A percentile compares a stretch with the other conserved stretches of the same genome.
Evolutionary conservation across 305 asterid species (phyloP).

Genomic region (Galium porrigens): DNA sequence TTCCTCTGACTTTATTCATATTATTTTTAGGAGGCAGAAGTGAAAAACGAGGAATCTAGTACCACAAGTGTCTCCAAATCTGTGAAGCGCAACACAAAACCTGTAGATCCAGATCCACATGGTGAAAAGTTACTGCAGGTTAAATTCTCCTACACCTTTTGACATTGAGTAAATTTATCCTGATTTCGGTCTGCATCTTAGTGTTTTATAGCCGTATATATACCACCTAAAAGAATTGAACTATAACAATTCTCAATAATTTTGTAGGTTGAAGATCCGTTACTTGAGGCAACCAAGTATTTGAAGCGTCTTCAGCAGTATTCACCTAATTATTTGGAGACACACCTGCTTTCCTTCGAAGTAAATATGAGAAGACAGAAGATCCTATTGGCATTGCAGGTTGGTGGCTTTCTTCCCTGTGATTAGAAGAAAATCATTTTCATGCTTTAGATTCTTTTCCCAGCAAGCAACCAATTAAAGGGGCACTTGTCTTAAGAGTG

Average conservation of each 20-base stretch:
- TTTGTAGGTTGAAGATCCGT: conserved; percentile 77
- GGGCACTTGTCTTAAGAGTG: not conserved
- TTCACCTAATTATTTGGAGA: conserved; percentile 66
- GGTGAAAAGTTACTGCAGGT: conserved; percentile 91
- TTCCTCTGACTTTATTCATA: conserved; percentile 7
- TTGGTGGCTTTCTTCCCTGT: conserved; percentile 13
- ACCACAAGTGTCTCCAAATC: conserved; percentile 45
- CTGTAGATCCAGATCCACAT: conserved; percentile 80
- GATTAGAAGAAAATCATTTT: not conserved
- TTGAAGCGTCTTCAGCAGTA: conserved; percentile 90
- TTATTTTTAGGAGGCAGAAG: conserved; percentile 73
- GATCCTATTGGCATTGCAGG: conserved; percentile 81
- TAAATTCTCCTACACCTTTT: conserved; percentile 15
- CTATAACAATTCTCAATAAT: conserved; percentile 11
- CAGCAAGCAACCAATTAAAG: not conserved
- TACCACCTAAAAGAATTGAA: not conserved
- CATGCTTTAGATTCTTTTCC: conserved; percentile 2
- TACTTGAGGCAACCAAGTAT: conserved; percentile 83
- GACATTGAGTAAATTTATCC: not conserved
- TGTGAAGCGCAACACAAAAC: conserved; percentile 68
- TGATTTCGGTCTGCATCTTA: conserved; percentile 1
- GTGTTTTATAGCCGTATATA: not conserved
- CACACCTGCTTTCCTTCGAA: conserved; percentile 85
- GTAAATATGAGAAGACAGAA: conserved; percentile 84
- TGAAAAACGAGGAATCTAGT: conserved; percentile 63